Conservation (phyloP, 805 yeast genomes). For the Maudiozyma bulderi region DNA sequence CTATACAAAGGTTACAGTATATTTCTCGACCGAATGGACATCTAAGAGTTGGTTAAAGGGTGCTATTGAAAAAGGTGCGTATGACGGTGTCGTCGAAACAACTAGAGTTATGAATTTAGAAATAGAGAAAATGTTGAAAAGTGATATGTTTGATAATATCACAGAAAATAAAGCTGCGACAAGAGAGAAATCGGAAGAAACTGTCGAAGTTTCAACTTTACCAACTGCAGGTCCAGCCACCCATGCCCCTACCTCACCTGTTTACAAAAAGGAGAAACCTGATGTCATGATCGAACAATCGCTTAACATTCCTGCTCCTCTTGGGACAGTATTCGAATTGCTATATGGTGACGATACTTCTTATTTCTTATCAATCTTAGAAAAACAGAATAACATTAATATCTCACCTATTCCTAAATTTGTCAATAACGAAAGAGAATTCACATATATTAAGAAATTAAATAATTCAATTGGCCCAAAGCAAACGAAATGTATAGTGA, state of each 20-base stretch:
- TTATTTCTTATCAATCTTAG: conserved; percentile 38
- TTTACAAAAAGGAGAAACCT: conserved; percentile 36
- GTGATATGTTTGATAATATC: conserved; percentile 1
- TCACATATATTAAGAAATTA: conserved; percentile 49
- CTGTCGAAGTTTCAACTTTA: conserved; percentile 13
- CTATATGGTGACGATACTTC: conserved; percentile 53
- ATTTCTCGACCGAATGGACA: conserved; percentile 57
- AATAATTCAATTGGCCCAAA: conserved; percentile 63
- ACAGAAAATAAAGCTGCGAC: conserved; percentile 4
- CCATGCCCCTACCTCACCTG: conserved; percentile 40
- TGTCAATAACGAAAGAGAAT: conserved; percentile 36
- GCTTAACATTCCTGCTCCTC: conserved; percentile 48
- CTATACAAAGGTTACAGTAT: conserved; percentile 42
- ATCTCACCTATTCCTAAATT: conserved; percentile 43
- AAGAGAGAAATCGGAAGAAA: conserved; percentile 6
- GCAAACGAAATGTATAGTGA: conserved; percentile 54
- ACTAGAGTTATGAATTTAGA: conserved; percentile 39
- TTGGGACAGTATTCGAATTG: conserved; percentile 54
- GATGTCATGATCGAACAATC: conserved; percentile 46
- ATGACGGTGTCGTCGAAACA: conserved; percentile 61
- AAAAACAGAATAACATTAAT: conserved; percentile 53
- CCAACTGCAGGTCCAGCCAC: conserved; percentile 31
- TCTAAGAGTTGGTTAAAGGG: conserved; percentile 72
- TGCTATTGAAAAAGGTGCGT: conserved; percentile 66
- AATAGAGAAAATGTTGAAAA: conserved; percentile 30